phyloP scores from a whole-genome alignment of 768 basidiomycete genomes.

The Gloeophyllum trabeum region DNA sequence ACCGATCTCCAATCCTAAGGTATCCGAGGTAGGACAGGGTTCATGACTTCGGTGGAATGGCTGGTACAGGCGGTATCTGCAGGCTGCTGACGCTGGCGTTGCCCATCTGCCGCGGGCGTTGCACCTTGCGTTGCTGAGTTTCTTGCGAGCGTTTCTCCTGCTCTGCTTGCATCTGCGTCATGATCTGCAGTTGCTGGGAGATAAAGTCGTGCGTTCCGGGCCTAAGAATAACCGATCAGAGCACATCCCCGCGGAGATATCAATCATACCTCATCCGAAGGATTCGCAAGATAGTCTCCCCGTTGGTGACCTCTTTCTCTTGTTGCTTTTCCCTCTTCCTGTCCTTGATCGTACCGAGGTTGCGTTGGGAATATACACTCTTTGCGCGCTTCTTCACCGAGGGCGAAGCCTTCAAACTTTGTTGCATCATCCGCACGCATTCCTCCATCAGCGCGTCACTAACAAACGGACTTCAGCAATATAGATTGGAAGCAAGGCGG shows the following conservation, averaged over 20 bases:
- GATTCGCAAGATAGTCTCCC: slow-evolving; percentile 90
- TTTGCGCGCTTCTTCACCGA: slow-evolving; percentile 83
- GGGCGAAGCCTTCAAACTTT: slow-evolving; percentile 62
- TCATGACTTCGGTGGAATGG: slow-evolving; percentile 9
- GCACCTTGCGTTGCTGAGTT: slow-evolving; percentile 43
- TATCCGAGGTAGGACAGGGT: neutral
- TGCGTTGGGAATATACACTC: slow-evolving; percentile 86
- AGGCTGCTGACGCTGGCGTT: slow-evolving; percentile 19
- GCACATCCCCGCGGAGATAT: neutral
- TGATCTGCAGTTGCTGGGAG: slow-evolving; percentile 74
- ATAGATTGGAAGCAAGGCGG: slow-evolving; percentile 6
- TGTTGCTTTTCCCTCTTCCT: slow-evolving; percentile 88
- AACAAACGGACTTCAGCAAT: slow-evolving; percentile 1
- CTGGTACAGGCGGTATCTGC: slow-evolving; percentile 11
- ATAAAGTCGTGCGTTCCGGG: slow-evolving; percentile 80
- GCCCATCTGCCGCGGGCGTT: slow-evolving; percentile 39
- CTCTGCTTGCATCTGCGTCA: slow-evolving; percentile 74
- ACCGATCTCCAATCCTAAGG: no score
- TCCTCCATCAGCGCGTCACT: slow-evolving; percentile 88
- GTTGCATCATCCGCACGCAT: slow-evolving; percentile 92
- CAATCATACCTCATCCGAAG: slow-evolving; percentile 80
- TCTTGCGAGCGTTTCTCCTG: slow-evolving; percentile 65
- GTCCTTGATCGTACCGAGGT: slow-evolving; percentile 91
- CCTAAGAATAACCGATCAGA: slow-evolving; percentile 24
- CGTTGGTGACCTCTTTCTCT: slow-evolving; percentile 59